These are phyloP conservation scores for Auriscalpium orientale DNA, from an alignment of 768 basidiomycete species.

Conservation along the genomic window DNA sequence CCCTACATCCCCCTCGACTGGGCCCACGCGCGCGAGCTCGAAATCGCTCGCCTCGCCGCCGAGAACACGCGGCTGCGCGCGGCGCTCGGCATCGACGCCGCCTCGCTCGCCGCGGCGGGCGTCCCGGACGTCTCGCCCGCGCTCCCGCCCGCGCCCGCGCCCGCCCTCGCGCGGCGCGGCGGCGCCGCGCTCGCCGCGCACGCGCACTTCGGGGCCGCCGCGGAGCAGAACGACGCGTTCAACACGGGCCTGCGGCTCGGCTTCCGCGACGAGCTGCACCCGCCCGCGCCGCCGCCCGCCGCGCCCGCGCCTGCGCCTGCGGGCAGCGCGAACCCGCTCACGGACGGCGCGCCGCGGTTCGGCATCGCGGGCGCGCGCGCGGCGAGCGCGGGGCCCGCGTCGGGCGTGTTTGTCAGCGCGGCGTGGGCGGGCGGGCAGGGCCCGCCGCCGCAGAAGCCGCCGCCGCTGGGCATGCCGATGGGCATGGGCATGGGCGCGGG, in stretches of 20 bases:
- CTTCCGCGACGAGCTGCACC: too few species aligned
- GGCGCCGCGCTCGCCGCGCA: conserved; percentile 9
- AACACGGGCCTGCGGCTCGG: too few species aligned
- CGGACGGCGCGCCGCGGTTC: too few species aligned
- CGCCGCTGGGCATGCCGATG: conserved; percentile 14
- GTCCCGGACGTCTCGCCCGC: conserved; percentile 43
- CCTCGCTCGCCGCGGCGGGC: conserved; percentile 36
- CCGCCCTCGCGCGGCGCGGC: conserved; percentile 17
- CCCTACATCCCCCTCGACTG: conserved; percentile 49
- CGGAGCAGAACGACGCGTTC: neutral
- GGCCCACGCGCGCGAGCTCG: conserved; percentile 80
- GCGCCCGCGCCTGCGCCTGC: too few species aligned
- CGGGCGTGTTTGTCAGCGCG: conserved; percentile 9
- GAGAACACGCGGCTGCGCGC: conserved; percentile 79
- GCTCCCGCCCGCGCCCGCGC: conserved; percentile 21
- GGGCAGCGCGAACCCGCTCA: too few species aligned
- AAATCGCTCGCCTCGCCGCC: conserved; percentile 71
- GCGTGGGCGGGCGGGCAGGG: conserved; percentile 17
- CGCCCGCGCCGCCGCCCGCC: neutral
- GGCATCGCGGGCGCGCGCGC: too few species aligned
- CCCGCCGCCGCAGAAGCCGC: conserved; percentile 25
- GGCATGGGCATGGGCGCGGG: conserved; percentile 5
- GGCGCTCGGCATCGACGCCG: conserved; percentile 67
- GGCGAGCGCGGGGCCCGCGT: neutral
- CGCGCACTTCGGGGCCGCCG: neutral